A percentile compares a stretch with the other conserved stretches of the same genome.
phyloP scores from a whole-genome alignment of 2,329 filamentous ascomycete species.

The Aspergillus oerlinghausenensis region DNA sequence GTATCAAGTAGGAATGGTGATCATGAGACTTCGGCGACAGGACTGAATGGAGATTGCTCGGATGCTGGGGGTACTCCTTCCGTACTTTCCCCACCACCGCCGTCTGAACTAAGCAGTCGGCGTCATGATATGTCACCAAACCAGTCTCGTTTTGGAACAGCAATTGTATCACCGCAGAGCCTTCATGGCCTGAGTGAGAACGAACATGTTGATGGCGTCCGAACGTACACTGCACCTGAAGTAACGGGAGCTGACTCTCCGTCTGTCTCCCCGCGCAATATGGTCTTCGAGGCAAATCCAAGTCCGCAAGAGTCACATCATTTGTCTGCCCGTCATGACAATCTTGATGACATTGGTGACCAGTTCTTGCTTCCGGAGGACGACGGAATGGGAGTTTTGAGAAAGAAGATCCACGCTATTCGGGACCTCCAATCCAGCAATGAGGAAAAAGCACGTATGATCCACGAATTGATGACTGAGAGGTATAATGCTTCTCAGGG shows the following conservation, averaged over 20 bases:
- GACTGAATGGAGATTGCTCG: slow-evolving; percentile 15
- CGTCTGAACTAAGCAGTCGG: slow-evolving; percentile 10
- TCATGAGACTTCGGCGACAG: slow-evolving; percentile 4
- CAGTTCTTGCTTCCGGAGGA: slow-evolving; percentile 59
- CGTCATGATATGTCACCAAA: slow-evolving; percentile 1
- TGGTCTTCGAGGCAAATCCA: not conserved
- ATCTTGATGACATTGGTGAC: slow-evolving; percentile 14
- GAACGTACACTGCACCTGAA: not conserved
- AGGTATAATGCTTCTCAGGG: slow-evolving; percentile 53
- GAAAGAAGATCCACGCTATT: slow-evolving; percentile 64
- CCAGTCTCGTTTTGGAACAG: not conserved
- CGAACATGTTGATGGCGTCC: not conserved
- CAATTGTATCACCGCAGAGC: not conserved
- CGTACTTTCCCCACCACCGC: slow-evolving; percentile 11
- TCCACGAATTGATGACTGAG: slow-evolving; percentile 68
- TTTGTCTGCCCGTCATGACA: slow-evolving; percentile 1
- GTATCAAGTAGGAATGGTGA: slow-evolving; percentile 10
- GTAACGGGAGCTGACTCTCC: not conserved
- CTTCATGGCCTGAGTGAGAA: not conserved
- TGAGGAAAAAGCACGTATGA: slow-evolving; percentile 64
- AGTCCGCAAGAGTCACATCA: not conserved
- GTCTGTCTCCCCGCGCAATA: not conserved
- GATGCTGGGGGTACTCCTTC: slow-evolving; percentile 19
- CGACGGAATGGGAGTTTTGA: slow-evolving; percentile 68
- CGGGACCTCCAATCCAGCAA: slow-evolving; percentile 57